A percentile compares a stretch with the other conserved stretches of the same genome.
Conservation (phyloP, 2,329 filamentous ascomycete species). For the Aspergillus arachidicola region DNA sequence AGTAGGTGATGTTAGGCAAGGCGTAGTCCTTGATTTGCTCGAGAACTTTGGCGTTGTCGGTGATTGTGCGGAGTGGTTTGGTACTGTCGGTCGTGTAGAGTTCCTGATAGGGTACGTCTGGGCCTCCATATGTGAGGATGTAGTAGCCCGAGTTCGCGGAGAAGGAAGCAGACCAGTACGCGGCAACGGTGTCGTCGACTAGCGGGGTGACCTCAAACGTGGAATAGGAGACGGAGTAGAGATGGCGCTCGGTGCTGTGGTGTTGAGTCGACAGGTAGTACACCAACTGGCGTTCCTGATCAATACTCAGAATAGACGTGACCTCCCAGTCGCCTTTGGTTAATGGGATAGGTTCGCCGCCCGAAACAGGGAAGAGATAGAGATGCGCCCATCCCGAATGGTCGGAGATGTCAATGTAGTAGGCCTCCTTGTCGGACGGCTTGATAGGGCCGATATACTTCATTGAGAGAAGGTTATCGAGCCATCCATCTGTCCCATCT, state of each 20-base stretch:
- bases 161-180: slow-evolving; percentile 67
- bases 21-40: slow-evolving; percentile 61
- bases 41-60: slow-evolving; percentile 61
- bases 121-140: slow-evolving; percentile 65
- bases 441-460: slow-evolving; percentile 47
- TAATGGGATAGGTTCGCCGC: slow-evolving; percentile 59
- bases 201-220: slow-evolving; percentile 58
- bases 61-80: slow-evolving; percentile 60
- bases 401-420: slow-evolving; percentile 70
- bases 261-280: slow-evolving; percentile 68
- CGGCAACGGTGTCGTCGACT: slow-evolving; percentile 62
- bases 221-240: slow-evolving; percentile 67
- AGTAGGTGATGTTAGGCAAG: slow-evolving; percentile 66
- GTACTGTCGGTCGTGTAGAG: slow-evolving; percentile 61
- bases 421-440: slow-evolving; percentile 38
- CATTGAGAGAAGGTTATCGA: slow-evolving; percentile 55
- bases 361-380: slow-evolving; percentile 63
- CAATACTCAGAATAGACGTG: slow-evolving; percentile 60
- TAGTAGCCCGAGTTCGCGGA: slow-evolving; percentile 66
- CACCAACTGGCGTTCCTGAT: slow-evolving; percentile 57
- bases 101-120: slow-evolving; percentile 70
- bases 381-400: slow-evolving; percentile 67
- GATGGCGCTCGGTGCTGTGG: slow-evolving; percentile 67
- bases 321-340: slow-evolving; percentile 70
- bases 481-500: slow-evolving; percentile 63